Evolutionary conservation across 768 basidiomycete genomes (phyloP), one percentile per base, ranked within the genome.

Genomic region (Tricholoma hemisulphureum): DNA sequence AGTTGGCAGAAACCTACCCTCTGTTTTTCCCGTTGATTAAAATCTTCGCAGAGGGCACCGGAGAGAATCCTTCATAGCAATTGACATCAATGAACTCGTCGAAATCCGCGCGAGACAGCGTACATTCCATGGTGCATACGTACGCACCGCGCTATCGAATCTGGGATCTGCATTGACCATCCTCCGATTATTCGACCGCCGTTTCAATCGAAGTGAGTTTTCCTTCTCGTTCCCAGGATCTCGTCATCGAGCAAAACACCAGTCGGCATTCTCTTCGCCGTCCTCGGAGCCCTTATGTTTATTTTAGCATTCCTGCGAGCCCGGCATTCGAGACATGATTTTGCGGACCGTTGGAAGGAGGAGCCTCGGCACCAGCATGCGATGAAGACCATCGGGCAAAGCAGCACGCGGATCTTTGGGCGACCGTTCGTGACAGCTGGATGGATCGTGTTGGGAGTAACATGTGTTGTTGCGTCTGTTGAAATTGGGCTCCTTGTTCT

Each of bases 91-190:
- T 52, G 85, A 87, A 66, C 80, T 87, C 53, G 84, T 84, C 21
- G 91, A 94, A 67, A 71, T 94, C 16, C 81, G 92, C 13, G 92
- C 92, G 1, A 80, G 91, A 26, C 85, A 90, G 62, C 80, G 92
- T 39, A 94, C 92, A 0, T 93, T 92, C 66, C 83, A 93, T 53
- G 91, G 90, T 14, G 89, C 91, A 13, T 93, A 93, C 71, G 80
- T 79, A 35, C 84, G 91, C 24, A 88, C 86, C 0, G 91, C 91
- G 0, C 76, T 94, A 8, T 84, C 84, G 13, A 83, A 84, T 56
- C 77, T 95, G 2, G 87, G 89, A 0, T 91, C 89, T 65, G 80
- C 88, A 1, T 70, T 93, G 54, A 80, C 89, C 0, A 82, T 93
- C 53, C 75, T 94, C 9, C 84, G 90, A 46, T 79, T 94, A n/a